Evolutionary conservation across 2,329 filamentous ascomycete species (phyloP), one percentile per base, ranked within the genome.

Genomic region (Fusarium sp.): DNA sequence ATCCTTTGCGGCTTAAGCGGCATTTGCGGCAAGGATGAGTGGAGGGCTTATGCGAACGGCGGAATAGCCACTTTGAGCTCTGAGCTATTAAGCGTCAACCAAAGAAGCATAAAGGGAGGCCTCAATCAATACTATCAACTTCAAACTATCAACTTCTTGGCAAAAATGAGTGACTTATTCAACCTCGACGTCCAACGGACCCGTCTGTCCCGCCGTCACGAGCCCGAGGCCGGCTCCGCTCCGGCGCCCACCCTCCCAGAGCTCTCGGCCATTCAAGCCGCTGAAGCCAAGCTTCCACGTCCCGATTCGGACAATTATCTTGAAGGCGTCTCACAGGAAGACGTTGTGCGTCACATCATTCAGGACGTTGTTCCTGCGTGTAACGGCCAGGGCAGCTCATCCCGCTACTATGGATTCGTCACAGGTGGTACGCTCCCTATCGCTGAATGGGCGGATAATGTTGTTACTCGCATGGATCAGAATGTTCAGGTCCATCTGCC

Each of bases 401-500:
- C 88, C 12, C 87, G 88, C 54, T 97, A 96, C 82, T 96, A 93
- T 77, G 94, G 93, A 60, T 97, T 97, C 76, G 91, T 97, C 7
- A 97, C 90, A 0, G 95, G 95, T 43, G 91, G 93, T 15, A 83
- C 85, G 9, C 91, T 94, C 0, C 92, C 93, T 7, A 88, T 93
- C 23, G 94, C 94, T 30, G 85, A 91, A 69, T 86, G 92, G 53
- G 94, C 93, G 2, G 95, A 97, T 76, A 91, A 93, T 67, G 79
- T 97, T n/a, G 93, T 95, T 62, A 89, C 89, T 7, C 85, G 87
- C 10, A 86, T 90, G 62, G 94, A 97, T 75, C 93, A 97, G 76
- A 97, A 94, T 77, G 89, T 94, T 6, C 86, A 90, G 58, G 92
- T 97, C 1, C 94, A 97, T 76, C 82, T 97, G 2, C 90, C 93